A percentile compares a stretch with the other conserved stretches of the same genome.
phyloP scores from a whole-genome alignment of 2,329 filamentous ascomycete genomes.

The Cryphonectria japonica region DNA sequence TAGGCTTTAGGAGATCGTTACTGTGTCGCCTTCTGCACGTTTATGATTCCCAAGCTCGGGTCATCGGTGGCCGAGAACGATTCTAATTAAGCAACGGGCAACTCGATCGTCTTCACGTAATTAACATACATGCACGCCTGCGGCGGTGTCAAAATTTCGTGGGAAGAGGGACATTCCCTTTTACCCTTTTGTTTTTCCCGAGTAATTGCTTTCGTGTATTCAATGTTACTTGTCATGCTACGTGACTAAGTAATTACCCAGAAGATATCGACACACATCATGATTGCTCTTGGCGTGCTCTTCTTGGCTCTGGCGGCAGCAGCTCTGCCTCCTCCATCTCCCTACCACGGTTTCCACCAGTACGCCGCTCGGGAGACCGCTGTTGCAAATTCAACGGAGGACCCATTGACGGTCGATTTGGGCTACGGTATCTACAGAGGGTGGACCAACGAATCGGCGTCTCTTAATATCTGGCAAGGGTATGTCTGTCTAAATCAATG shows the following conservation, averaged over 20 bases:
- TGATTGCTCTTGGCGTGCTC: neutral
- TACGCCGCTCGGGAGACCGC: neutral
- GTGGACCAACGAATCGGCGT: neutral
- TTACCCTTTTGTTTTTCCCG: neutral
- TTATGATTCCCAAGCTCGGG: neutral
- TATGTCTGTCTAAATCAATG: neutral
- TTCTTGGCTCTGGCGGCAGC: neutral
- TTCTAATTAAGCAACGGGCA: neutral
- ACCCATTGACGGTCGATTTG: neutral
- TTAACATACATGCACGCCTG: neutral
- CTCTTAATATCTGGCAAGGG: slow-evolving; percentile 1
- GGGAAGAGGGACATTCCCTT: neutral
- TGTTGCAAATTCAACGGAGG: neutral
- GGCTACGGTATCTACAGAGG: slow-evolving; percentile 2
- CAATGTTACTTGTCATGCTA: neutral
- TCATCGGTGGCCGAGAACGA: neutral
- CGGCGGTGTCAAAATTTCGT: neutral
- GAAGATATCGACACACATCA: neutral
- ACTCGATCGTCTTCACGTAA: neutral
- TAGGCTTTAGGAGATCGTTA: neutral
- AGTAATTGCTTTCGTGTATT: neutral
- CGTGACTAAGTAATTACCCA: no score
- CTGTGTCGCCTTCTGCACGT: neutral
- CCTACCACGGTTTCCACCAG: neutral
- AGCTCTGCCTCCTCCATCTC: neutral